Evolutionary conservation across 2,329 filamentous ascomycete species (phyloP).

Genomic region (Ascochyta pisi): DNA sequence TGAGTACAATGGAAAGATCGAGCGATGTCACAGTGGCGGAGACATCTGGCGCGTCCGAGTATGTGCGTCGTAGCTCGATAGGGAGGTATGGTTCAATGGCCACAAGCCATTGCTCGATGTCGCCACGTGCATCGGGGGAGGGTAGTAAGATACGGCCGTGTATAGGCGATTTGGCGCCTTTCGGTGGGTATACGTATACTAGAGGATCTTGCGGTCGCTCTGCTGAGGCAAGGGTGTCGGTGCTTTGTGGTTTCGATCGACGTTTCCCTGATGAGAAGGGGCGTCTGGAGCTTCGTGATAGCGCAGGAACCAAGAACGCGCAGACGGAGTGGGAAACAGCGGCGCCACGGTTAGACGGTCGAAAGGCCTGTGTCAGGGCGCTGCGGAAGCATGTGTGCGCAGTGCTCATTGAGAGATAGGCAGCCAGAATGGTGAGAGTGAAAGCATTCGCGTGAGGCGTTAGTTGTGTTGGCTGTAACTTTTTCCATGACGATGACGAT

Average conservation of each 20-base stretch:
- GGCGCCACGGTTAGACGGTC: conserved; percentile 29
- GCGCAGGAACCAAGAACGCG: conserved; percentile 46
- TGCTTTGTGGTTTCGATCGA: conserved; percentile 17
- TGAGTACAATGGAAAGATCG: conserved; percentile 37
- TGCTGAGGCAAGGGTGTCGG: neutral
- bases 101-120: conserved; percentile 44
- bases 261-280: conserved; percentile 35
- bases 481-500: conserved; percentile 38
- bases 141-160: conserved; percentile 25
- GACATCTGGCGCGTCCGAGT: conserved; percentile 14
- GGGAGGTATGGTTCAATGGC: conserved; percentile 49
- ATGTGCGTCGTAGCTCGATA: conserved; percentile 34
- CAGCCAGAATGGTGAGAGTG: conserved; percentile 22
- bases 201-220: conserved; percentile 1
- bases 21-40: conserved; percentile 30
- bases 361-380: conserved; percentile 47
- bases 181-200: conserved; percentile 14
- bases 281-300: conserved; percentile 31
- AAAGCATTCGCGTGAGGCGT: conserved; percentile 18
- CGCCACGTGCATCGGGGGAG: conserved; percentile 24
- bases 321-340: conserved; percentile 35
- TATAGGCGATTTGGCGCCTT: conserved; percentile 13
- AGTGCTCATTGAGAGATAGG: conserved; percentile 46
- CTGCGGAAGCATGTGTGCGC: conserved; percentile 47
- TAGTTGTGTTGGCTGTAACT: conserved; percentile 24